These are phyloP conservation scores for Funneliformis caledonium DNA, from an alignment of 371 early-diverging fungal genomes.

Conservation along the genomic window DNA sequence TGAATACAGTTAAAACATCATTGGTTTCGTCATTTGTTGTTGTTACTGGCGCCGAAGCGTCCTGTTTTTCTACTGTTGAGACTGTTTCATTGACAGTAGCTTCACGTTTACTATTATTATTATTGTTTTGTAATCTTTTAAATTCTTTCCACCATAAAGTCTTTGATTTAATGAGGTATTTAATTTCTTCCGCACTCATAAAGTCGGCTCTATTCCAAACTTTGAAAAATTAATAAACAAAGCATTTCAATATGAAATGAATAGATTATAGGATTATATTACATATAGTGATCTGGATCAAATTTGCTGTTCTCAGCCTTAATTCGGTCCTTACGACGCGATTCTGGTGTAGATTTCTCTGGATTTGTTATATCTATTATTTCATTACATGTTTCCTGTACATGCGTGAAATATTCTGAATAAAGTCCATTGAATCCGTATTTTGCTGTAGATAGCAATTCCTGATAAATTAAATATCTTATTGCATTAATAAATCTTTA, in stretches of 20 bases:
- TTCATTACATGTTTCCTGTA: conserved; percentile 83
- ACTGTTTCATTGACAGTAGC: not conserved
- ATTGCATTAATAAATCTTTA: not conserved
- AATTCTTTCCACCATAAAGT: conserved; percentile 59
- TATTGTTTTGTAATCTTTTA: conserved; percentile 4
- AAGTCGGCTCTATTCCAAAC: conserved; percentile 64
- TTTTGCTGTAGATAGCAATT: conserved; percentile 45
- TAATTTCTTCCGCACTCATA: conserved; percentile 74
- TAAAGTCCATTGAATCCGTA: conserved; percentile 94
- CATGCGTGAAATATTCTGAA: conserved; percentile 75
- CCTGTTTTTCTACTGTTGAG: conserved; percentile 10
- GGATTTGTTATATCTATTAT: conserved; percentile 77
- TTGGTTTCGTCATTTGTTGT: conserved; percentile 26
- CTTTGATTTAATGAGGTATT: conserved; percentile 70
- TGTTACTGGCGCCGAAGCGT: conserved; percentile 38
- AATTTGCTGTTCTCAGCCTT: conserved; percentile 79
- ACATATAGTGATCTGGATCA: conserved; percentile 91
- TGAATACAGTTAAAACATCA: conserved; percentile 28
- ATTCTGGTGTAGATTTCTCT: conserved; percentile 70
- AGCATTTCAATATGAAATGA: conserved; percentile 4
- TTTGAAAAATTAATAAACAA: not conserved
- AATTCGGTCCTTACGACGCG: conserved; percentile 66
- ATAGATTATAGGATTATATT: conserved; percentile 33
- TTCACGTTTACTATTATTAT: too few species aligned
- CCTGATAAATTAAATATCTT: conserved; percentile 1